A percentile compares a stretch with the other conserved stretches of the same genome.
These are phyloP conservation scores for Alternaria triticimaculans DNA, from an alignment of 2,329 filamentous ascomycete genomes.

Conservation along the genomic window DNA sequence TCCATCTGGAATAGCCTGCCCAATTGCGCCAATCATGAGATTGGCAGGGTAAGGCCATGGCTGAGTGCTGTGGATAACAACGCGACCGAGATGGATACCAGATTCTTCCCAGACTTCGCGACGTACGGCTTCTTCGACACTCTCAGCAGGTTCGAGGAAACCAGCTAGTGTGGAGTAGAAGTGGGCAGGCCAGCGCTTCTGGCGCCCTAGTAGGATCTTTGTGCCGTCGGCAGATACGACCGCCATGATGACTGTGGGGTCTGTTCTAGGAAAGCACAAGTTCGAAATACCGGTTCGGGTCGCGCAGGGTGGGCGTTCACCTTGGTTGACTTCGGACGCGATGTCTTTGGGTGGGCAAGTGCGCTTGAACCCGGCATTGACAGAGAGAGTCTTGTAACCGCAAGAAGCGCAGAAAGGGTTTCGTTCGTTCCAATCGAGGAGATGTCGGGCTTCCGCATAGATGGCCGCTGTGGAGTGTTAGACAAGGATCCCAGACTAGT, in stretches of 20 bases:
- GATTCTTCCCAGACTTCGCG: conserved; percentile 60
- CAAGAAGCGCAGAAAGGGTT: conserved; percentile 93
- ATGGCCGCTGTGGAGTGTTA: conserved; percentile 72
- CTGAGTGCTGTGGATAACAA: conserved; percentile 60
- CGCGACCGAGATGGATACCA: conserved; percentile 56
- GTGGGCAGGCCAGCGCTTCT: conserved; percentile 79
- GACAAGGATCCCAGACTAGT: not conserved
- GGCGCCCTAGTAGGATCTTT: conserved; percentile 81
- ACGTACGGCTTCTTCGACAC: conserved; percentile 59
- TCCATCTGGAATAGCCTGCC: conserved; percentile 79
- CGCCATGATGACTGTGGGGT: conserved; percentile 94
- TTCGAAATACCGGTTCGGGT: conserved; percentile 89
- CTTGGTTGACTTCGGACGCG: conserved; percentile 52
- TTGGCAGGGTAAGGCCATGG: conserved; percentile 63
- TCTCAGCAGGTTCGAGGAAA: conserved; percentile 60
- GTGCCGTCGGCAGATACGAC: conserved; percentile 82
- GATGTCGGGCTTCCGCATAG: conserved; percentile 84
- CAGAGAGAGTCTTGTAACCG: conserved; percentile 79
- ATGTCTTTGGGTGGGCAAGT: conserved; percentile 76
- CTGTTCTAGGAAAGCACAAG: conserved; percentile 87
- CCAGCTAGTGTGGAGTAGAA: conserved; percentile 86
- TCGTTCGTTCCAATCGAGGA: conserved; percentile 92
- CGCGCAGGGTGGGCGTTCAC: conserved; percentile 72
- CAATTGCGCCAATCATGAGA: conserved; percentile 72
- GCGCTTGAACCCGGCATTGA: conserved; percentile 82